phyloP scores from a whole-genome alignment of 2,329 filamentous ascomycete genomes.

The Stagonosporopsis cucurbitacearum region DNA sequence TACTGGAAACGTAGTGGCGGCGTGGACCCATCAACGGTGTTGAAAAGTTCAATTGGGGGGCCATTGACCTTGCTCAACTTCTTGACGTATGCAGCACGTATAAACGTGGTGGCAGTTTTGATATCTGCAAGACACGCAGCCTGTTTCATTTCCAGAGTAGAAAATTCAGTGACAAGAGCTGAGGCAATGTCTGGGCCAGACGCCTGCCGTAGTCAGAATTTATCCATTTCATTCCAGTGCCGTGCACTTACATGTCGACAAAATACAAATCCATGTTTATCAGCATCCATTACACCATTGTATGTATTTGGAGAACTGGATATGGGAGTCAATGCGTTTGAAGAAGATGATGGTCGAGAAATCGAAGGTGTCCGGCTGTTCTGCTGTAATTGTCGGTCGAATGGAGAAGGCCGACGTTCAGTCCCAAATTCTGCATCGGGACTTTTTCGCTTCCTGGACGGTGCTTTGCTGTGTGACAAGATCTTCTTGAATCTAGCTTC shows the following conservation, averaged over 20 bases:
- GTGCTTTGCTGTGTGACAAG: neutral
- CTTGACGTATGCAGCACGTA: slow-evolving; percentile 49
- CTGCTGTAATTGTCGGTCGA: slow-evolving; percentile 22
- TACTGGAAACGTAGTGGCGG: slow-evolving; percentile 72
- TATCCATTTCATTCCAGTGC: no score
- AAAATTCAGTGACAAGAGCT: slow-evolving; percentile 38
- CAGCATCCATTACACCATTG: slow-evolving; percentile 50
- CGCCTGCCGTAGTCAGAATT: neutral
- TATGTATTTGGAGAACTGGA: slow-evolving; percentile 39
- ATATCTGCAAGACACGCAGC: slow-evolving; percentile 38
- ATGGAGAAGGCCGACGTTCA: slow-evolving; percentile 32
- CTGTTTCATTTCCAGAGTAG: slow-evolving; percentile 46
- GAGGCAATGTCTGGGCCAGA: neutral
- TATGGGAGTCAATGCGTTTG: slow-evolving; percentile 12
- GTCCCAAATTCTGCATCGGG: slow-evolving; percentile 22
- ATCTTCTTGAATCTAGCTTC: slow-evolving; percentile 17
- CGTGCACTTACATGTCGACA: slow-evolving; percentile 41
- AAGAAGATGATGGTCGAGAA: slow-evolving; percentile 34
- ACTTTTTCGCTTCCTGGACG: slow-evolving; percentile 36
- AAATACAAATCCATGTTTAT: slow-evolving; percentile 47
- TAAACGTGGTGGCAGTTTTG: slow-evolving; percentile 40
- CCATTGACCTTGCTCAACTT: slow-evolving; percentile 40
- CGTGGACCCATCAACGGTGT: slow-evolving; percentile 62
- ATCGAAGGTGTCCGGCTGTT: slow-evolving; percentile 25
- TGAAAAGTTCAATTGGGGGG: slow-evolving; percentile 65